phyloP scores from a whole-genome alignment of 2,329 filamentous ascomycete species.

The Nemania bipapillata region DNA sequence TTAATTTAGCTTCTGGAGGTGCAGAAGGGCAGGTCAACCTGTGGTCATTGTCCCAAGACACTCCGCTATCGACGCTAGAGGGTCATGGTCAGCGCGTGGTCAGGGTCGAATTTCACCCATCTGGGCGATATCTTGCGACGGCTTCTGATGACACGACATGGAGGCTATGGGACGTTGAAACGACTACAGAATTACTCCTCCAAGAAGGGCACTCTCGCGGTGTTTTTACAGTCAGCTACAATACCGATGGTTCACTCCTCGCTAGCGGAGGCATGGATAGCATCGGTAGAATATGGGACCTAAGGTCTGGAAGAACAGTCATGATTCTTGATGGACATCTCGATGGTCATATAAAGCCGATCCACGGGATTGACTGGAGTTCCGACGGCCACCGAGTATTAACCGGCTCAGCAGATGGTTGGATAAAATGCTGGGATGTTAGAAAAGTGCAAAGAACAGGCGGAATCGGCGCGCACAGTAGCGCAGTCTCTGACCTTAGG shows the following conservation, averaged over 20 bases:
- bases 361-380: constrained; percentile 92
- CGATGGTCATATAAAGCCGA: constrained; percentile 84
- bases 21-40: constrained; percentile 88
- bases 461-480: constrained; percentile 88
- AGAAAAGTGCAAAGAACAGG: constrained; percentile 85
- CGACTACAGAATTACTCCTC: constrained; percentile 81
- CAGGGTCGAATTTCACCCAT: constrained; percentile 93
- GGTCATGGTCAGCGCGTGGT: constrained; percentile 90
- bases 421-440: constrained; percentile 98
- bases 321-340: constrained; percentile 94
- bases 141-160: constrained; percentile 97
- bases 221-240: constrained; percentile 90
- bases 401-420: constrained; percentile 92
- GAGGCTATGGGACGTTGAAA: constrained; percentile 90
- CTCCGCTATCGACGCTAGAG: constrained; percentile 80
- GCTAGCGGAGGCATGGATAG: constrained; percentile 94
- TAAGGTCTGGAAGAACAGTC: constrained; percentile 89
- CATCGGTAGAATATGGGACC: constrained; percentile 94
- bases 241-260: constrained; percentile 86
- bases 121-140: constrained; percentile 86
- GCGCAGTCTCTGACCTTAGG: constrained; percentile 88
- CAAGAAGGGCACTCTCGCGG: constrained; percentile 96
- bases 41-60: constrained; percentile 89
- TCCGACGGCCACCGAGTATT: constrained; percentile 90
- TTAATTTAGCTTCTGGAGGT: constrained; percentile 91